Conservation (phyloP, 1,284 basidiomycete species). For the Tilletia setariae region DNA sequence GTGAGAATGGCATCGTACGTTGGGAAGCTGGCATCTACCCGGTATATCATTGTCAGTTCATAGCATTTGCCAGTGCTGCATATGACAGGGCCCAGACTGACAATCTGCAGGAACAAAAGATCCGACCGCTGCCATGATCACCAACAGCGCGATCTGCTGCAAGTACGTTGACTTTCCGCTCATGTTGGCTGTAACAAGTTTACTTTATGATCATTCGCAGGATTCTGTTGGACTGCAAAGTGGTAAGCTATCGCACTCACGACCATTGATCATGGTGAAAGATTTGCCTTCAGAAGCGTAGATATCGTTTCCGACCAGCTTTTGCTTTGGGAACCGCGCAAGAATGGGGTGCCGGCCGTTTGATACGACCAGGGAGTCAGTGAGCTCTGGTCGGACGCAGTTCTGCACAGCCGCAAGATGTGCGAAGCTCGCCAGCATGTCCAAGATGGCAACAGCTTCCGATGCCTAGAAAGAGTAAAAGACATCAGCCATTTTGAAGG, state of each 20-base stretch:
- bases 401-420: constrained; percentile 24
- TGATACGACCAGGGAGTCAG: constrained; percentile 46
- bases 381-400: constrained; percentile 36
- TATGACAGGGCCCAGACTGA: constrained; percentile 61
- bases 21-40: constrained; percentile 53
- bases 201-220: constrained; percentile 63
- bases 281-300: constrained; percentile 57
- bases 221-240: too few relatives aligned
- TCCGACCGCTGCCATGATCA: constrained; percentile 75
- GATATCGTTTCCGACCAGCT: constrained; percentile 25
- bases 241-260: constrained; percentile 17
- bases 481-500: background rate
- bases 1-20: constrained; percentile 79
- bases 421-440: constrained; percentile 38
- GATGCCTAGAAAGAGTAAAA: constrained; percentile 26
- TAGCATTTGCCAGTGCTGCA: background rate
- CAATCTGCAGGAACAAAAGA: constrained; percentile 88
- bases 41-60: constrained; percentile 15
- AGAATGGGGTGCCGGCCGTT: constrained; percentile 61
- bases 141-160: constrained; percentile 76
- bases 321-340: constrained; percentile 65
- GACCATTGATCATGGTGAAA: constrained; percentile 55
- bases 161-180: constrained; percentile 87
- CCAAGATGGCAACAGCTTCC: constrained; percentile 39
- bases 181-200: constrained; percentile 59